Base-by-base conservation (phyloP, 441 rosid genomes). In the Euphorbia corollata region DNA sequence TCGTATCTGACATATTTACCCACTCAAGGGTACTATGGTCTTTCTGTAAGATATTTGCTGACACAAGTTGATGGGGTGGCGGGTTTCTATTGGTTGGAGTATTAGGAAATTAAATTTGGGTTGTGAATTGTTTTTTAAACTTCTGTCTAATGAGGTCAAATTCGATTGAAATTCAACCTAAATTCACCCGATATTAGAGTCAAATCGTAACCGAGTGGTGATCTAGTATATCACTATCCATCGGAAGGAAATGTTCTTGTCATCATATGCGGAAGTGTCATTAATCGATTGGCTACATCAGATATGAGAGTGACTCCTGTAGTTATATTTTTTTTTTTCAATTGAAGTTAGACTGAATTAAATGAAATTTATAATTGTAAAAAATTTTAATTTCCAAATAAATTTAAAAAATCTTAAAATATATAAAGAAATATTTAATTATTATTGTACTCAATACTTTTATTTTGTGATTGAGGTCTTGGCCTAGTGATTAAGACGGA, bases 141-240 rank as follows among this genome's bases (percentile, higher is more conserved):
- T 30, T 59, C 18, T 36, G 63, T 59, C 45, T 16, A 59, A 32
- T 59, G 63, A 38, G 62, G 63, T 59, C 45, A 59, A 59, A 59
- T 59, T 59, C 63, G 45, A 16, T 32, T 18, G 45, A 59, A 59
- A 59, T 59, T 59, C 63, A 59, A 59, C 63, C 45, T 32, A 59
- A 59, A 59, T 59, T 59, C 63, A 59, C 63, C 45, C 63, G 6
- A 59, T 45, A 59, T 59, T 19, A 59, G 34, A 59, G 45, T 59
- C 41, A 59, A 36, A 59, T 59, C 6, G 34, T 1, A 20, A 0
- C 1, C 23, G 11, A 23, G 45, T 59, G 8, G 19, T 59, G 20
- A 32, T 59, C 63, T 8, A 15, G 23, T 59, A 30, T 13, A 32
- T 18, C 23, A 20, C 23, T 7, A 7, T 59, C 22, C 43, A 30